Conservation (phyloP, 139 green algal species). For the Haematococcus sp. region DNA sequence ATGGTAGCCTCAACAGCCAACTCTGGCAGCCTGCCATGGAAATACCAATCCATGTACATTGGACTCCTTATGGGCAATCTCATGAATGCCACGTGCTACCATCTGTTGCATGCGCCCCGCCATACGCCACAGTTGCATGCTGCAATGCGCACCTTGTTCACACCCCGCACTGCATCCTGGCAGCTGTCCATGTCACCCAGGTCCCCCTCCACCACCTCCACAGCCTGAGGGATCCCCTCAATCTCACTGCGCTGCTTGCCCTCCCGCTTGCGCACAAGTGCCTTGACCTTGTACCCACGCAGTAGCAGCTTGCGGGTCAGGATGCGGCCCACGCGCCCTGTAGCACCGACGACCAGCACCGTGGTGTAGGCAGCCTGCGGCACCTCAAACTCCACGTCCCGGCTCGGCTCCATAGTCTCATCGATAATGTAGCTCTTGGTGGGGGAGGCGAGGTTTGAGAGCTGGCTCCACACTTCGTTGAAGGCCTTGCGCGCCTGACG, state of each 20-base stretch:
- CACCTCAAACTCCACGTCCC: constrained; percentile 57
- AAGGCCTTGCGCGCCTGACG: constrained; percentile 72
- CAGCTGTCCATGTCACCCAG: constrained; percentile 74
- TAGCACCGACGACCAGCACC: constrained; percentile 93
- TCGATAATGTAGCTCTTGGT: constrained; percentile 34
- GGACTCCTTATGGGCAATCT: background rate
- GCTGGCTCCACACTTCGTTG: constrained; percentile 82
- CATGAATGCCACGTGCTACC: background rate
- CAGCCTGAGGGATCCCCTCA: constrained; percentile 67
- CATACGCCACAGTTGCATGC: too few relatives aligned
- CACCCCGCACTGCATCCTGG: constrained; percentile 70
- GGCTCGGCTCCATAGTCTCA: constrained; percentile 25
- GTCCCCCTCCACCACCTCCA: constrained; percentile 84
- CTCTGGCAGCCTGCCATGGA: background rate
- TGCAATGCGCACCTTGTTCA: constrained; percentile 80
- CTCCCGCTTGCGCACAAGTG: constrained; percentile 68
- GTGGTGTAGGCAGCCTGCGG: constrained; percentile 78
- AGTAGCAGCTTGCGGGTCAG: constrained; percentile 95
- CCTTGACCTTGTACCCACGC: constrained; percentile 89
- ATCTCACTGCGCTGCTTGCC: constrained; percentile 39
- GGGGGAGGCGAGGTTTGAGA: constrained; percentile 35
- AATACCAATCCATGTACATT: background rate
- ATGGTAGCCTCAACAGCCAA: background rate
- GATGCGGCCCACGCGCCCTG: constrained; percentile 86
- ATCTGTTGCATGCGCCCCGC: background rate